Evolutionary conservation across 306 rosid genomes (phyloP), one percentile per base, ranked within the genome.

Genomic region (Cucumis hystrix): DNA sequence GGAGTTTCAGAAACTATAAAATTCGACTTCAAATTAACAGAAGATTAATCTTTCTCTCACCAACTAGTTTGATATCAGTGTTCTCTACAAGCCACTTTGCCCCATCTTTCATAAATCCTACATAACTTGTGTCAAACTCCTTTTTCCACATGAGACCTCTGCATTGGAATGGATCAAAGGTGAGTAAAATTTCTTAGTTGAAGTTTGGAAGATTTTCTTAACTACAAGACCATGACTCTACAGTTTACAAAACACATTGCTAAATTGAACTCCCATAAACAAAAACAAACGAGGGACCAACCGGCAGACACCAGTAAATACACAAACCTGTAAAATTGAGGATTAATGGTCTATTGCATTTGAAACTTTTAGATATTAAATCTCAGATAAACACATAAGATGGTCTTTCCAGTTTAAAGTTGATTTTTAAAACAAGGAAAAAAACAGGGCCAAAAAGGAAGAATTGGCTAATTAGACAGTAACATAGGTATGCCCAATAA

Each of bases 61-160:
- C 97, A 56, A 91, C 87, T 64, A 91, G 95, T 84, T 91, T 89
- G 80, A 91, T 83, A 79, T 88, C 92, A 39, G 97, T 91, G 87
- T 91, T 91, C 65, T 91, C 91, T 76, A 84, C 91, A 21, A 91
- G 85, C 97, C 97, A 91, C 52, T 83, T 81, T 37, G 94, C 94
- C 54, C 97, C 97, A 75, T 91, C 94, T 81, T 25, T 81, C 30
- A 76, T 85, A 79, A 91, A 91, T 80, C 88, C 97, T 66, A 85
- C 91, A 68, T 82, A 91, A 84, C 91, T 89, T 20, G 88, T 1
- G 75, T 89, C 97, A 9, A 78, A 88, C 78, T 89, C 91, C 85
- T 80, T 91, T 82, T 80, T 71, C 79, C 81, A 89, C 95, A 91
- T 88, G 11, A 92, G 97, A 81, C 86, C 80, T 92, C 93, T 89